Percentiles rank a stretch among this genome's conserved stretches.
phyloP scores from a whole-genome alignment of 2,329 filamentous ascomycete genomes.

The Didymosphaeria variabile region DNA sequence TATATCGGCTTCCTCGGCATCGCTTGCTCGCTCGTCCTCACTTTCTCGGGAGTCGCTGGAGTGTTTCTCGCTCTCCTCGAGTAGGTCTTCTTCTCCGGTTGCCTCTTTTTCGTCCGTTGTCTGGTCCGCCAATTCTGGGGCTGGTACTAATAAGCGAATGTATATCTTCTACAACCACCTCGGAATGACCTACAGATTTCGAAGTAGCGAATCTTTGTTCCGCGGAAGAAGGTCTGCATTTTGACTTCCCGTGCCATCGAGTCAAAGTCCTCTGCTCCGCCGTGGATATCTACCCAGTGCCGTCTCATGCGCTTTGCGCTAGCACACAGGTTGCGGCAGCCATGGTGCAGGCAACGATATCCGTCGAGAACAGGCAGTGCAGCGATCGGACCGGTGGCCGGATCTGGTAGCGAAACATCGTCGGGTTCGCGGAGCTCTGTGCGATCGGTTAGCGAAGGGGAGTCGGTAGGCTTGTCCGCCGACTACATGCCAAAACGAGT shows the following conservation, averaged over 20 bases:
- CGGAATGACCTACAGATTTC: slow-evolving; percentile 33
- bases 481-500: slow-evolving; percentile 23
- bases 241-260: slow-evolving; percentile 26
- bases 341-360: slow-evolving; percentile 35
- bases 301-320: slow-evolving; percentile 49
- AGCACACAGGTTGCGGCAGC: slow-evolving; percentile 43
- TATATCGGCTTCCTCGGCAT: not conserved
- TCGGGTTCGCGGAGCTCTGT: slow-evolving; percentile 42
- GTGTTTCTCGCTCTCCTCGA: slow-evolving; percentile 1
- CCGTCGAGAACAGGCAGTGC: slow-evolving; percentile 41
- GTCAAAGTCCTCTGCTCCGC: slow-evolving; percentile 4
- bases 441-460: not conserved
- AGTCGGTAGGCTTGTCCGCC: not conserved
- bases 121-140: not conserved
- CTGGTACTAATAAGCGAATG: not conserved
- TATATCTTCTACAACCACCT: too few species aligned
- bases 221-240: slow-evolving; percentile 52
- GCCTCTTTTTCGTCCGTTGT: not conserved
- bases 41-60: not conserved
- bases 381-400: slow-evolving; percentile 33
- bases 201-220: slow-evolving; percentile 51
- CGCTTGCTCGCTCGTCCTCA: not conserved
- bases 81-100: not conserved
- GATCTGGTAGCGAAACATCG: slow-evolving; percentile 34
- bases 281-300: slow-evolving; percentile 43